A percentile compares a stretch with the other conserved stretches of the same genome.
Evolutionary conservation across 371 early-diverging fungal genomes (phyloP).

Genomic region (Encephalitozoon hellem): DNA sequence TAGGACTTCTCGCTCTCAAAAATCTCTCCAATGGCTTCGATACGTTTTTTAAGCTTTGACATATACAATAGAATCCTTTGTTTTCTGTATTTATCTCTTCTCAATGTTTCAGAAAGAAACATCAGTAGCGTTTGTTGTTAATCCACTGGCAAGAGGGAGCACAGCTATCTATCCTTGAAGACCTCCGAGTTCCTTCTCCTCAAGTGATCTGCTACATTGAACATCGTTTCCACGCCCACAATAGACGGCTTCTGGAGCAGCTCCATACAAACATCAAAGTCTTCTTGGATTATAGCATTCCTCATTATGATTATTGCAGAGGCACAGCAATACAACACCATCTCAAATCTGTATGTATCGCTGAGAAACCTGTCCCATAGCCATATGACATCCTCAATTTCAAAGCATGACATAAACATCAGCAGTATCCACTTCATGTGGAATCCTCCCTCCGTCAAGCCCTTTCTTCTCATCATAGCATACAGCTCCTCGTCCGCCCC

Average conservation of each 20-base stretch:
- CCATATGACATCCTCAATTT: conserved; percentile 42
- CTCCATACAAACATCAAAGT: conserved; percentile 47
- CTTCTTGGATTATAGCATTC: conserved; percentile 38
- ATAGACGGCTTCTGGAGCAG: conserved; percentile 33
- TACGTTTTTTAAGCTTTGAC: conserved; percentile 29
- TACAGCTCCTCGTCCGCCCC: conserved; percentile 45
- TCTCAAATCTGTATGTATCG: conserved; percentile 52
- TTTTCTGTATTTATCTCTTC: conserved; percentile 1
- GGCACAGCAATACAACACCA: conserved; percentile 54
- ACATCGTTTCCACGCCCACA: conserved; percentile 41
- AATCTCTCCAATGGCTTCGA: conserved; percentile 51
- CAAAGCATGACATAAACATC: conserved; percentile 54
- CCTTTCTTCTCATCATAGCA: conserved; percentile 31
- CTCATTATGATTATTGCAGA: conserved; percentile 44
- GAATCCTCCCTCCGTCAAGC: conserved; percentile 36
- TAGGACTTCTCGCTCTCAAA: conserved; percentile 49
- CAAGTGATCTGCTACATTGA: conserved; percentile 45
- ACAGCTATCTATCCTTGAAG: background rate
- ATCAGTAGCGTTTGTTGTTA: background rate
- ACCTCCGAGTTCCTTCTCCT: conserved; percentile 2
- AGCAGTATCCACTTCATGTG: conserved; percentile 59
- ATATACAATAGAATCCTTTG: conserved; percentile 17
- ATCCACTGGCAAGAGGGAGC: background rate
- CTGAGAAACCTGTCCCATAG: conserved; percentile 61
- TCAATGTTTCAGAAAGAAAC: background rate